Base-by-base conservation (phyloP, 805 yeast genomes). In the Pichia ethanolica region DNA sequence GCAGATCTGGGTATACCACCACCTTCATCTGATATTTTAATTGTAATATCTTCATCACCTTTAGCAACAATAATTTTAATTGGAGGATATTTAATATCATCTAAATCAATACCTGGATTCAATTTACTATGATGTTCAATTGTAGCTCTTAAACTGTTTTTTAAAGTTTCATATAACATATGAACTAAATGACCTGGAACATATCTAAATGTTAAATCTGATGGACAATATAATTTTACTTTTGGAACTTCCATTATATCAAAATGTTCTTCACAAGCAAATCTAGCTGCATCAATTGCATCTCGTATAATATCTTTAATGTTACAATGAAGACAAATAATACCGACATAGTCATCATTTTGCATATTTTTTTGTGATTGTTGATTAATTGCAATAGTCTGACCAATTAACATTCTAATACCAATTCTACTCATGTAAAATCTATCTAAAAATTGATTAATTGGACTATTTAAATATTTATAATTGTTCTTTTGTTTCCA, bases 171-270 rank as follows among this genome's bases (percentile, higher is more conserved):
- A 64, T 88, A 89, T 9, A 89, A 68, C 90, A 89, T 89, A 62
- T 89, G 97, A 59, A 86, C 83, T 63, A 89, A 74, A 69, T 89
- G 96, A 11, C 96, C 96, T 3, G 96, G 96, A 11, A 89, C 95
- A 62, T 89, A 89, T 88, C 88, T 86, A 67, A 89, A 89, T 48
- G 78, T 78, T 58, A 89, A 77, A 61, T 86, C 85, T 25, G 79
- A 78, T 20, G 86, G 83, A 53, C 93, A 87, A 55, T 85, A 83
- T 32, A 89, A 71, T 56, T 82, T 82, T 20, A 89, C 90, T 56
- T 83, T 75, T 2, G 96, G 97, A 3, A 95, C 89, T 58, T 87
- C 95, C 62, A 82, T 81, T 13, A 89, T 71, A 4, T 93, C 95
- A 64, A 87, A 89, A 69, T 88, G 87, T 61, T 89, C 96, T 61